Conservation (phyloP, 441 rosid species). For the Rhodomyrtus psidioides region DNA sequence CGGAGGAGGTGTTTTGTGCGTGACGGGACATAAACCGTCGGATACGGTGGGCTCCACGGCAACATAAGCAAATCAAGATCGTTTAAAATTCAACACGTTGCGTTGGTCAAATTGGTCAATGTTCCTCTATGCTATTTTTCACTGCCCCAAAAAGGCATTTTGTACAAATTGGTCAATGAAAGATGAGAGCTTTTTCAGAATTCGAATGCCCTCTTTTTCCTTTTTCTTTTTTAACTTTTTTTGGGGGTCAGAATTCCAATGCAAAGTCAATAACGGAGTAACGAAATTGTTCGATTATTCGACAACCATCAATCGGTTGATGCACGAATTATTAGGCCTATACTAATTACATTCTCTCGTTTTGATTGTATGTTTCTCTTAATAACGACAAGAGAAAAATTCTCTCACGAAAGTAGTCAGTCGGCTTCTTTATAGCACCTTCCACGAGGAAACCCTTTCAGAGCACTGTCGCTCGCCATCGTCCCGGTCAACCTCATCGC, state of each 20-base stretch:
- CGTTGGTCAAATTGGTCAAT: not conserved
- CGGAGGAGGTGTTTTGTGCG: not conserved
- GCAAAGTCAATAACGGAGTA: not conserved
- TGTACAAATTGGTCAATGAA: not conserved
- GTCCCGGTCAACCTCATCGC: not conserved
- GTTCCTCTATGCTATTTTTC: not conserved
- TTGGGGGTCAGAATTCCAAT: not conserved
- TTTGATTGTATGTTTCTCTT: not conserved
- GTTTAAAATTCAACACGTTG: not conserved
- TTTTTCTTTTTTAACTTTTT: too few relatives aligned
- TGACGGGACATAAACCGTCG: not conserved
- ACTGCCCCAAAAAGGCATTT: accelerated
- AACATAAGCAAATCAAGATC: not conserved
- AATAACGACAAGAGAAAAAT: not conserved
- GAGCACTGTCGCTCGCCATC: accelerated
- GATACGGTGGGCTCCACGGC: not conserved
- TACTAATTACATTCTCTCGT: not conserved
- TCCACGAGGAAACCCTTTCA: not conserved
- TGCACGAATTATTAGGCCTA: too few relatives aligned
- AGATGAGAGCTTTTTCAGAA: not conserved
- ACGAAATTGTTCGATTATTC: not conserved
- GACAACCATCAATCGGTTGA: too few relatives aligned
- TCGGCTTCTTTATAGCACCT: not conserved
- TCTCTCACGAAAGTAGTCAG: not conserved
- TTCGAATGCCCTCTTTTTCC: accelerated